Base-by-base conservation (phyloP, 768 basidiomycete species). In the Rhodotorula sphaerocarpa region DNA sequence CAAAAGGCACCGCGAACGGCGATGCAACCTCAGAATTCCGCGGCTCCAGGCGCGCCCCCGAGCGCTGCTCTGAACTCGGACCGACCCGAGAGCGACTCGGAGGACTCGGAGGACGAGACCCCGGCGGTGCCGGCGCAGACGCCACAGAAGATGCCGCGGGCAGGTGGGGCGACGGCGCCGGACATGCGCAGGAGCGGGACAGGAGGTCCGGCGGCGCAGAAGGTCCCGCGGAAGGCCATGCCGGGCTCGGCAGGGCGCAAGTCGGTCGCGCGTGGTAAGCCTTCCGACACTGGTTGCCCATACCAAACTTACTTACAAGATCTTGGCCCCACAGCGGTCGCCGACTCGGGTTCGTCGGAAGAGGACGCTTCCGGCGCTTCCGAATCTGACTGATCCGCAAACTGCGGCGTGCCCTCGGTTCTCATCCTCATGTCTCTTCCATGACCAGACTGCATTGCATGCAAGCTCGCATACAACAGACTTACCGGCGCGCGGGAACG, bases 331-430 rank as follows among this genome's bases (percentile, higher is more conserved):
- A 14, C 15, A 7, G 25, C 53, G 44, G 47, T 27, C 20, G 41
- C 42, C 39, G 57, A 58, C 31, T 50, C 41, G 21, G 60, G 47
- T 20, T 55, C 60, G 4, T 34, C 42, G 2, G 59, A 61, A 28
- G 65, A 57, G 28, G 60, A 46, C 27, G 55, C 45, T 18, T 63
- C 61, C 18, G 61, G 39, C 18, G 65, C 52, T 1, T 66, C 65
- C 11, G 65, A 50, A 2, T 66, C 65, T 42, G 59, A 66, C 28
- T 66, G 27, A 25, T 25, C 33, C n/a, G n/a, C 28, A 9, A n/a
- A n/a, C n/a, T n/a, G n/a, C n/a, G n/a, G n/a, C n/a, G n/a, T n/a
- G n/a, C n/a, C n/a, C n/a, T n/a, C n/a, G n/a, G n/a, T n/a, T n/a
- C n/a, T n/a, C n/a, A n/a, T n/a, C n/a, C n/a, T n/a, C n/a, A n/a